A percentile compares a stretch with the other conserved stretches of the same genome.
Evolutionary conservation across 208 protist species (phyloP).

Genomic region (Trypanosomatidae sp.): DNA sequence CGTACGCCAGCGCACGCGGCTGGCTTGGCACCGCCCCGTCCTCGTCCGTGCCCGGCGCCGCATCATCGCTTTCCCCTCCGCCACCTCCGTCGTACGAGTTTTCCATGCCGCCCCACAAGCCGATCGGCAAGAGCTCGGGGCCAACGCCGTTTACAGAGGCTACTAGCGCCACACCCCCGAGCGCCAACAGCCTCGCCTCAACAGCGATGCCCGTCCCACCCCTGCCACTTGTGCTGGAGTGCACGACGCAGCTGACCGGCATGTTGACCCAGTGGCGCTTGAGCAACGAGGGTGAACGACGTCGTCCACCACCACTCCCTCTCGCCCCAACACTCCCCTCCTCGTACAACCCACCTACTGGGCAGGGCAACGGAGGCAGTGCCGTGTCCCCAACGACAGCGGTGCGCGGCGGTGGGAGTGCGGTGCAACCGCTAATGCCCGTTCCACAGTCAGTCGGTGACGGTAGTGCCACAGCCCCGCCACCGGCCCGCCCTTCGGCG

Average conservation of each 20-base stretch:
- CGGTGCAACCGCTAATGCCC: neutral
- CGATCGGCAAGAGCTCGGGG: neutral
- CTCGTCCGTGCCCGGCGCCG: neutral
- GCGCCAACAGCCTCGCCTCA: neutral
- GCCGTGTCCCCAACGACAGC: neutral
- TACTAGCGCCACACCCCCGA: neutral
- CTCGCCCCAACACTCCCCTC: neutral
- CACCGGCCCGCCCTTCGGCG: constrained; percentile 1
- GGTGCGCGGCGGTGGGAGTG: neutral
- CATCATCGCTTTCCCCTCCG: constrained; percentile 3
- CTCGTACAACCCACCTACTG: neutral
- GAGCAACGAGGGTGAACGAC: constrained; percentile 6
- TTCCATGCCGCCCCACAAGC: neutral
- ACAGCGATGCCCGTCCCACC: constrained; percentile 12
- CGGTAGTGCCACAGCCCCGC: neutral
- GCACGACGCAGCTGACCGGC: constrained; percentile 18
- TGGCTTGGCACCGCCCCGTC: neutral
- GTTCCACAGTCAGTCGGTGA: neutral
- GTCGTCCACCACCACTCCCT: neutral
- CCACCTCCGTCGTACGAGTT: constrained; percentile 10
- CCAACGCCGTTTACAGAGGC: neutral
- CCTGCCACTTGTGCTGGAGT: constrained; percentile 27
- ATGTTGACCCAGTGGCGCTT: constrained; percentile 26
- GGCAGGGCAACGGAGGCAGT: neutral
- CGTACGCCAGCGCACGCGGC: neutral